Evolutionary conservation across 2,329 filamentous ascomycete species (phyloP).

Genomic region (Sarocladiaceae sp.): DNA sequence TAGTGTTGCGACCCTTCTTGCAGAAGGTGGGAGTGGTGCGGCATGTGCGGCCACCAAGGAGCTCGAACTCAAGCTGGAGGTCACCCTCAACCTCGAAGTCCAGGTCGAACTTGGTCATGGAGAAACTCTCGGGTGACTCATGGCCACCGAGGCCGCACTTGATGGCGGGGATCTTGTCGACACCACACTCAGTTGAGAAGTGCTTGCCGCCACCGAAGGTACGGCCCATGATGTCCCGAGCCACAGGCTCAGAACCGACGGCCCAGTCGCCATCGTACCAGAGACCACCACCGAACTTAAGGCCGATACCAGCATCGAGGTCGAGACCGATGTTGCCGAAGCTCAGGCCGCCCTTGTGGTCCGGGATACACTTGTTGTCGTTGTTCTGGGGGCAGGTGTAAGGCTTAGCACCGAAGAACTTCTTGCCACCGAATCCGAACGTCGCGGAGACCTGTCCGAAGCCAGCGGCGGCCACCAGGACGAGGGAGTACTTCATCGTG

Average conservation of each 20-base stretch:
- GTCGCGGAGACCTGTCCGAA: constrained; percentile 43
- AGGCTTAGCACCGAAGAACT: constrained; percentile 27
- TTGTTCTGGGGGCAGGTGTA: constrained; percentile 67
- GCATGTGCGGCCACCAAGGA: constrained; percentile 77
- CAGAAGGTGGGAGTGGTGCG: constrained; percentile 69
- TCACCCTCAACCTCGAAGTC: constrained; percentile 69
- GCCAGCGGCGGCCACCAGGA: constrained; percentile 44
- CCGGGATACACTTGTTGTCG: constrained; percentile 68
- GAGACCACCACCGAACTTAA: constrained; percentile 57
- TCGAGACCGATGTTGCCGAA: constrained; percentile 55
- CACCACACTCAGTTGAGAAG: constrained; percentile 34
- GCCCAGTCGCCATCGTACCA: constrained; percentile 62
- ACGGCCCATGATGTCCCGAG: constrained; percentile 36
- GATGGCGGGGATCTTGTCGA: constrained; percentile 30
- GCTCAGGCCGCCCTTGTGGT: constrained; percentile 65
- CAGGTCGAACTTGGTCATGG: constrained; percentile 68
- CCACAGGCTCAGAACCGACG: constrained; percentile 43
- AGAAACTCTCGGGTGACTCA: constrained; percentile 51
- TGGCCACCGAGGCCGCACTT: constrained; percentile 15
- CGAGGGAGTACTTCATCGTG: constrained; percentile 46
- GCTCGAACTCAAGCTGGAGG: constrained; percentile 79
- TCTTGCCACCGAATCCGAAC: constrained; percentile 23
- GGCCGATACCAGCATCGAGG: constrained; percentile 65
- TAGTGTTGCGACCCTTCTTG: constrained; percentile 45
- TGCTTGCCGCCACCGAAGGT: constrained; percentile 26